Percentiles rank a stretch among this genome's conserved stretches.
These are phyloP conservation scores for Colletotrichum lini DNA, from an alignment of 2,329 filamentous ascomycete species.

Conservation along the genomic window DNA sequence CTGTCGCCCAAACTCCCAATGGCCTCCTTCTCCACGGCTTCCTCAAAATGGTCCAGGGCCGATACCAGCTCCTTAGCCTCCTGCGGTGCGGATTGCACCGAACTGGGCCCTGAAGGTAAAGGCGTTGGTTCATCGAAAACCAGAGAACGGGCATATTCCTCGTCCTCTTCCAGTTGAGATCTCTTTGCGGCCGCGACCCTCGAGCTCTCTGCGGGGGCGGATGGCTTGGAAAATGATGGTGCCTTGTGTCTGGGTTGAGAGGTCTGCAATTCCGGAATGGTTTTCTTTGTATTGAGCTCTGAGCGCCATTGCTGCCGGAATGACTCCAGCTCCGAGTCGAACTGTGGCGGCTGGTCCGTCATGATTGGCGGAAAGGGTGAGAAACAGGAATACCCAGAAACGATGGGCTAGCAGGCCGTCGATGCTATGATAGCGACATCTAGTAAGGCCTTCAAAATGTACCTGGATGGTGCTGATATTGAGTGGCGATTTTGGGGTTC, in stretches of 20 bases:
- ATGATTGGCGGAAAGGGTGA: constrained; percentile 6
- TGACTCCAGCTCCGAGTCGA: constrained; percentile 82
- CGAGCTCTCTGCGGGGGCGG: constrained; percentile 46
- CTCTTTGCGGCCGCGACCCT: constrained; percentile 22
- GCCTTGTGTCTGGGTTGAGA: constrained; percentile 45
- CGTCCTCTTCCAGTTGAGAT: constrained; percentile 52
- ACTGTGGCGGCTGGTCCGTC: constrained; percentile 48
- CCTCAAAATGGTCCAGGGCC: constrained; percentile 93
- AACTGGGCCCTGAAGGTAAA: background rate
- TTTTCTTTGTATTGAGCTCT: constrained; percentile 72
- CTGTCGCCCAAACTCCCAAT: constrained; percentile 92
- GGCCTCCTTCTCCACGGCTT: constrained; percentile 88
- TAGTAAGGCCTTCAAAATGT: background rate
- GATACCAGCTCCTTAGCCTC: constrained; percentile 71
- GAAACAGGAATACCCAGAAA: background rate
- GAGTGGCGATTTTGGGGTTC: background rate
- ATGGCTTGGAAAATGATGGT: constrained; percentile 44
- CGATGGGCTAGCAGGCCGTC: background rate
- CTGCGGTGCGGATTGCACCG: constrained; percentile 41
- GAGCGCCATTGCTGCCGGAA: constrained; percentile 91
- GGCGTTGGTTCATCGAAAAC: constrained; percentile 51
- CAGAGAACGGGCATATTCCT: constrained; percentile 52
- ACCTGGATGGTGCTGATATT: too few species aligned
- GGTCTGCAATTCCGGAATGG: constrained; percentile 32
- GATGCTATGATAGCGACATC: constrained; percentile 21